A percentile compares a stretch with the other conserved stretches of the same genome.
Evolutionary conservation across 495 filamentous ascomycete species (phyloP).

Genomic region (Recurvomyces mirabilis): DNA sequence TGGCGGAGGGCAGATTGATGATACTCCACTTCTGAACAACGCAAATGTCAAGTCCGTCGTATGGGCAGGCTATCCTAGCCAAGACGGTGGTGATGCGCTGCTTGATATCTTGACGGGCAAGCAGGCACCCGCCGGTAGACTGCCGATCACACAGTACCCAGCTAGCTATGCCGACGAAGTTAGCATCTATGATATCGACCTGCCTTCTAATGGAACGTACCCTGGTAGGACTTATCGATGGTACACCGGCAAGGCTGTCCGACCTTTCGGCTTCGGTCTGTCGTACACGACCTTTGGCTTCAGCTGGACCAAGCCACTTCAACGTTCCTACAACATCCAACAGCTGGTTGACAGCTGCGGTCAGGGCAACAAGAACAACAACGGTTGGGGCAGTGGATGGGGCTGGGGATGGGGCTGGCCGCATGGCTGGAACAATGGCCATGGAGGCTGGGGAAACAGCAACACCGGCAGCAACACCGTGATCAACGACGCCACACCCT

Average conservation of each 20-base stretch:
- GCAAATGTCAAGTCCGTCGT: slow-evolving; percentile 38
- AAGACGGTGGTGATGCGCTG: slow-evolving; percentile 47
- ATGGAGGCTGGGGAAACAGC: too few relatives aligned
- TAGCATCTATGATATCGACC: slow-evolving; percentile 44
- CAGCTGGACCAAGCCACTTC: neutral
- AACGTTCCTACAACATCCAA: neutral
- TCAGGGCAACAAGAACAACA: too few relatives aligned
- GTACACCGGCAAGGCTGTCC: slow-evolving; percentile 46
- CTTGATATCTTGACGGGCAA: slow-evolving; percentile 44
- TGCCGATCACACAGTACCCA: slow-evolving; percentile 48
- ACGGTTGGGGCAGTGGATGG: too few relatives aligned
- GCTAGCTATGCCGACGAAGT: slow-evolving; percentile 41
- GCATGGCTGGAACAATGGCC: too few relatives aligned
- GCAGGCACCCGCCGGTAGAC: slow-evolving; percentile 43
- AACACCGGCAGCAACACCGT: too few relatives aligned
- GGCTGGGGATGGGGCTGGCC: too few relatives aligned
- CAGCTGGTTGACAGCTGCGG: neutral
- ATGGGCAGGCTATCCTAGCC: slow-evolving; percentile 51
- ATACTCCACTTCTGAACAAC: slow-evolving; percentile 21
- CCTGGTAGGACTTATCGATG: slow-evolving; percentile 29
- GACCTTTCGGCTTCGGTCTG: slow-evolving; percentile 46
- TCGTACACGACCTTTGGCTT: slow-evolving; percentile 39
- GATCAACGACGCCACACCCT: neutral
- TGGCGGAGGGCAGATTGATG: slow-evolving; percentile 29
- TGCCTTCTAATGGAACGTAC: slow-evolving; percentile 35